A percentile compares a stretch with the other conserved stretches of the same genome.
Evolutionary conservation across 257 asterid species (phyloP).

Genomic region (Solanum sejunctum): DNA sequence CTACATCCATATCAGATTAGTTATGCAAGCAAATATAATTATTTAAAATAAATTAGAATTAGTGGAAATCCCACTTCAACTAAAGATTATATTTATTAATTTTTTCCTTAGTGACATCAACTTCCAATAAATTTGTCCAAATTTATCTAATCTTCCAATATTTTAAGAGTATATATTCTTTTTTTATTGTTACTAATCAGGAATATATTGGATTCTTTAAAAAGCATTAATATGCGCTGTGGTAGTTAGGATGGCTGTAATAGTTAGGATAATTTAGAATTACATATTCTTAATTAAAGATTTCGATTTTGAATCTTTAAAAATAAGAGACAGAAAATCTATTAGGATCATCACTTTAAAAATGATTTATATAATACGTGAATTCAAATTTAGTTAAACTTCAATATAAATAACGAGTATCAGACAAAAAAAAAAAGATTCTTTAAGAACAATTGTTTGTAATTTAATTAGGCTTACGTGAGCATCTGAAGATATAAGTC

Average conservation of each 20-base stretch:
- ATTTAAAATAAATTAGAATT: neutral
- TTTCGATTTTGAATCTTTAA: fast-evolving
- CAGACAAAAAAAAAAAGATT: neutral
- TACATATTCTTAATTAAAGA: neutral
- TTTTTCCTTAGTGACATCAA: neutral
- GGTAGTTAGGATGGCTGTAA: too few relatives aligned
- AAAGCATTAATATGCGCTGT: neutral
- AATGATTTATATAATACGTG: fast-evolving
- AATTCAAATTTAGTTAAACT: neutral
- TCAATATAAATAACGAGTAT: neutral
- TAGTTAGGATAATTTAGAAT: too few relatives aligned
- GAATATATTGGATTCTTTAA: neutral
- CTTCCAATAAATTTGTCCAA: neutral
- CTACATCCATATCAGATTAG: neutral
- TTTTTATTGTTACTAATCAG: neutral
- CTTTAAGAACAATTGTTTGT: neutral
- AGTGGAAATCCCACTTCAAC: conserved; percentile 4
- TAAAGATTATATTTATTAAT: neutral
- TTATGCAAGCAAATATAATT: neutral
- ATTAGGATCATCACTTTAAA: fast-evolving
- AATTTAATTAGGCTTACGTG: neutral
- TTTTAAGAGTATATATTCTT: neutral
- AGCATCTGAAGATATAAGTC: neutral
- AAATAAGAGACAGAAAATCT: too few relatives aligned
- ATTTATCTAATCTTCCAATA: neutral